Percentiles rank a stretch among this genome's conserved stretches.
phyloP scores from a whole-genome alignment of 805 yeast species.

The Monosporozyma aerobia region DNA sequence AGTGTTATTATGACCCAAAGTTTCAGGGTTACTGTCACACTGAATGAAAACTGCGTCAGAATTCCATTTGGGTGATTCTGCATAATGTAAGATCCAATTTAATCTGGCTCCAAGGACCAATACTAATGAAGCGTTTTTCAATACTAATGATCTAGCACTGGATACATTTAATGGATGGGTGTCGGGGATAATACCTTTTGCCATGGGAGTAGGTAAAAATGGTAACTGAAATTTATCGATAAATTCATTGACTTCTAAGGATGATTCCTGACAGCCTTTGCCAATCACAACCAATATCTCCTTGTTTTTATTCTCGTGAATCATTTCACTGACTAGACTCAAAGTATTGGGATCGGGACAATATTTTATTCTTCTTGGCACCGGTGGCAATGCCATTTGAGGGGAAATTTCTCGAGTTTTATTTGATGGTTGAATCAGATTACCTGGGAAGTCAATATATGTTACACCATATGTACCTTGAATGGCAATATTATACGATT shows the following conservation, averaged over 20 bases:
- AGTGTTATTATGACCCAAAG: slow-evolving; percentile 39
- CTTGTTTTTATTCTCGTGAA: slow-evolving; percentile 30
- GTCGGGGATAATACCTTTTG: slow-evolving; percentile 60
- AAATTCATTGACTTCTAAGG: slow-evolving; percentile 33
- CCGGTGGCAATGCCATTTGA: neutral
- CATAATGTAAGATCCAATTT: slow-evolving; percentile 68
- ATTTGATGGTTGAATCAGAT: slow-evolving; percentile 33
- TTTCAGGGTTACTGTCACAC: slow-evolving; percentile 45
- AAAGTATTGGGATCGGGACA: slow-evolving; percentile 12
- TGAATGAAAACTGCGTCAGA: slow-evolving; percentile 43
- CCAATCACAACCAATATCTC: slow-evolving; percentile 53
- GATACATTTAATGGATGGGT: slow-evolving; percentile 39
- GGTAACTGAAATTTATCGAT: slow-evolving; percentile 38
- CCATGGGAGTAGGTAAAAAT: slow-evolving; percentile 72
- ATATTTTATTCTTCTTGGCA: slow-evolving; percentile 8
- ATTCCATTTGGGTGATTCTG: slow-evolving; percentile 45
- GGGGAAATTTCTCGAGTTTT: slow-evolving; percentile 4
- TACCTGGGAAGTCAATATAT: slow-evolving; percentile 59
- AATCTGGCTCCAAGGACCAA: slow-evolving; percentile 56
- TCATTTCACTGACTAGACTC: slow-evolving; percentile 27
- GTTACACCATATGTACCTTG: slow-evolving; percentile 51
- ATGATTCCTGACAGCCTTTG: slow-evolving; percentile 51
- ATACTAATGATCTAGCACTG: slow-evolving; percentile 55
- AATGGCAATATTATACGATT: slow-evolving; percentile 17
- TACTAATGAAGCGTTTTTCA: slow-evolving; percentile 49